Base-by-base conservation (phyloP, 495 filamentous ascomycete species). In the Bacidia rubella region DNA sequence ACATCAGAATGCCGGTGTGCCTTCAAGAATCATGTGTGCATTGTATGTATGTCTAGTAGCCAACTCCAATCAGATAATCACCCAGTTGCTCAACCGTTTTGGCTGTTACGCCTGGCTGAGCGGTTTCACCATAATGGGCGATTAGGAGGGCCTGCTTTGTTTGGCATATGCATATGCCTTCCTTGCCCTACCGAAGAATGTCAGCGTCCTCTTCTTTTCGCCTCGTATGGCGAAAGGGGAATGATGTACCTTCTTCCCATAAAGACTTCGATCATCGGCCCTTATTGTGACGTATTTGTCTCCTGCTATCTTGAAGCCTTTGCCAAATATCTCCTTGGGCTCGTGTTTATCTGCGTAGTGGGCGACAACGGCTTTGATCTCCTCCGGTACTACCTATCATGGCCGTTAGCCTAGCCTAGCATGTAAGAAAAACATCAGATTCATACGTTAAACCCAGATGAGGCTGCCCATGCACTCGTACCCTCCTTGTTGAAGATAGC, bases 61-160 rank as follows among this genome's bases (percentile, higher is more conserved):
- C 81, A 22, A 70, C 65, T 49, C 74, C 71, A 58, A 81, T 76
- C 55, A 90, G 71, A 66, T 90, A 89, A 59, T 90, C 86, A 39
- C 71, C 83, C 54, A 90, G 72, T 51, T 78, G 66, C 71, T 83
- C 82, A 53, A 84, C 77, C 19, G 75, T 75, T 57, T 68, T 75
- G 46, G 77, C 76, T 46, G 84, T 74, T 62, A 77, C 75, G 54
- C 82, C 82, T 23, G 82, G 82, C 60, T 81, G 73, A 40, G 76
- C 68, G 38, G 57, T 65, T 64, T 93, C 88, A 60, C 73, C 74
- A 74, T 95, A 83, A 73, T 95, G 87, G 59, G 77, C 83, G 66
- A 98, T 68, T 62, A 98, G 79, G 63, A 95, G 76, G 60, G 87
- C 85, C 68, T 90, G 83, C 49, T 69, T 79, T 57, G 90, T 90